A percentile compares a stretch with the other conserved stretches of the same genome.
phyloP scores from a whole-genome alignment of 768 basidiomycete species.

The Suillus plorans region DNA sequence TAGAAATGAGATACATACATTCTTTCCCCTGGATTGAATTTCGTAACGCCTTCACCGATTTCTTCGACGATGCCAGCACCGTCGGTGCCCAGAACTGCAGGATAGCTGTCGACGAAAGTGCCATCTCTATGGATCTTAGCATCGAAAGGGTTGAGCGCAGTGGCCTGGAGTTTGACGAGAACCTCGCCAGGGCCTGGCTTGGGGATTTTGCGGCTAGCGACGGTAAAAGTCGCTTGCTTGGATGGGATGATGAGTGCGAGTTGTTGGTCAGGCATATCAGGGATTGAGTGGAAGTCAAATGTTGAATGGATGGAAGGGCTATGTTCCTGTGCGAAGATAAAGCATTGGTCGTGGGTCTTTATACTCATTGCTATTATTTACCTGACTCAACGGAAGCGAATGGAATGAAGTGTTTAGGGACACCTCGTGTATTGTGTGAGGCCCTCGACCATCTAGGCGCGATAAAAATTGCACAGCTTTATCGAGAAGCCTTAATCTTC shows the following conservation, averaged over 20 bases:
- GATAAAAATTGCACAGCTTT: conserved; percentile 6
- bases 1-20: conserved; percentile 38
- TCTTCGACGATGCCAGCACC: conserved; percentile 50
- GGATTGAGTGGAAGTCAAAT: conserved; percentile 1
- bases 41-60: conserved; percentile 51
- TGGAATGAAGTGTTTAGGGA: conserved; percentile 3
- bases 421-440: conserved; percentile 25
- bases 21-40: conserved; percentile 50
- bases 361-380: conserved; percentile 31
- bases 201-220: conserved; percentile 35
- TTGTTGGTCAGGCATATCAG: conserved; percentile 25
- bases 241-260: conserved; percentile 31
- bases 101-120: conserved; percentile 40
- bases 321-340: conserved; percentile 21
- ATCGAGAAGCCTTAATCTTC: not conserved
- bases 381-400: not conserved
- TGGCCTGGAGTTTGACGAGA: conserved; percentile 46
- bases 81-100: conserved; percentile 48
- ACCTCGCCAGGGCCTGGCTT: conserved; percentile 48
- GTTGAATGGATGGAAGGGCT: conserved; percentile 11
- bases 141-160: conserved; percentile 54
- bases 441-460: conserved; percentile 3
- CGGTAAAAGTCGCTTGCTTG: conserved; percentile 35
- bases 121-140: conserved; percentile 48
- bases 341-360: conserved; percentile 21